Evolutionary conservation across 2,329 filamentous ascomycete species (phyloP).

Genomic region (Chlorencoelia australis): DNA sequence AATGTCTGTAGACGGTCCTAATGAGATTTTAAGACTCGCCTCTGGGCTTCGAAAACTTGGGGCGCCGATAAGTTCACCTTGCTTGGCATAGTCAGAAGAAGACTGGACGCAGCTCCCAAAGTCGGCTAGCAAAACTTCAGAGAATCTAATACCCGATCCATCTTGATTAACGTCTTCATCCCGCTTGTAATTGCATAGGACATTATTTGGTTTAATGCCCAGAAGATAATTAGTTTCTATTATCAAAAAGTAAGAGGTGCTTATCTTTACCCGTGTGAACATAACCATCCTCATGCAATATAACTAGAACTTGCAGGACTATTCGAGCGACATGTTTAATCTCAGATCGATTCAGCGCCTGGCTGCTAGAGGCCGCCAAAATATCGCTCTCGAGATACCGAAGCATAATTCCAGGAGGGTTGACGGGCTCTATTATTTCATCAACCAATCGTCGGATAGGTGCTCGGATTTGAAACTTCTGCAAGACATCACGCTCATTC

Average conservation of each 20-base stretch:
- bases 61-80: neutral
- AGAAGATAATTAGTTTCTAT: no score
- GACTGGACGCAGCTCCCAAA: neutral
- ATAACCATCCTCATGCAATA: slow-evolving; percentile 1
- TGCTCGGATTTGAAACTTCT: neutral
- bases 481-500: slow-evolving; percentile 2
- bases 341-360: slow-evolving; percentile 1
- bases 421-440: neutral
- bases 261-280: slow-evolving; percentile 3
- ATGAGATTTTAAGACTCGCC: neutral
- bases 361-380: neutral
- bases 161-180: no score
- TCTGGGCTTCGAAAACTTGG: neutral
- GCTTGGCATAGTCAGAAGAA: neutral
- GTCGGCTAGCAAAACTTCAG: neutral
- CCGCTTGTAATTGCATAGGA: no score
- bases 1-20: neutral
- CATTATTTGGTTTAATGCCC: no score
- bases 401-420: slow-evolving; percentile 1
- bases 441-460: slow-evolving; percentile 1
- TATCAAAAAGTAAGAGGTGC: no score
- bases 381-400: slow-evolving; percentile 1
- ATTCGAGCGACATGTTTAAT: neutral
- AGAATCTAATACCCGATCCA: no score
- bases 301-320: neutral